Conservation (phyloP, 2,329 filamentous ascomycete genomes). For the Cladosporium velox region DNA sequence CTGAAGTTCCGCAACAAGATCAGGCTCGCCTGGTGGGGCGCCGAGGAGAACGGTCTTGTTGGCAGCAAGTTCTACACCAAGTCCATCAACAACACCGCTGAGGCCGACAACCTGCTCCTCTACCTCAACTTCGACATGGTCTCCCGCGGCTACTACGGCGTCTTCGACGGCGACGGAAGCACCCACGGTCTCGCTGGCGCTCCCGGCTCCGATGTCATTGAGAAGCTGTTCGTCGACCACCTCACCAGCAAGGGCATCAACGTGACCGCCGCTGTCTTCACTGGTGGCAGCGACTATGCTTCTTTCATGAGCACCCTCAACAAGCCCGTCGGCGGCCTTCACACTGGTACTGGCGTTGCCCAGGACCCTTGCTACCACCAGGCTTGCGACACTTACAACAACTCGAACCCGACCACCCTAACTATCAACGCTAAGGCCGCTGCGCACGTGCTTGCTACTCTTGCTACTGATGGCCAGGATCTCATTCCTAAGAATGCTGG, state of each 20-base stretch:
- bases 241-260: slow-evolving; percentile 35
- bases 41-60: slow-evolving; percentile 41
- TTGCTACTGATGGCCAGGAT: slow-evolving; percentile 31
- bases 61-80: slow-evolving; percentile 43
- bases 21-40: slow-evolving; percentile 43
- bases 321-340: slow-evolving; percentile 42
- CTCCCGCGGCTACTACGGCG: slow-evolving; percentile 58
- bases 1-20: slow-evolving; percentile 55
- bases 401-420: slow-evolving; percentile 31
- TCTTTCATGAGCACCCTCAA: slow-evolving; percentile 42
- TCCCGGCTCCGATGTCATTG: slow-evolving; percentile 62
- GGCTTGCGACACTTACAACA: slow-evolving; percentile 39
- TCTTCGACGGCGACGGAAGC: slow-evolving; percentile 59
- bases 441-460: slow-evolving; percentile 21
- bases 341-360: slow-evolving; percentile 41
- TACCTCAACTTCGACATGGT: slow-evolving; percentile 54
- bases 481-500: slow-evolving; percentile 42
- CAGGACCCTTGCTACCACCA: slow-evolving; percentile 43
- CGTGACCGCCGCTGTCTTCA: slow-evolving; percentile 38
- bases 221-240: slow-evolving; percentile 35
- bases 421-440: slow-evolving; percentile 22
- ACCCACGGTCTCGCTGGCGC: slow-evolving; percentile 56
- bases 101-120: slow-evolving; percentile 38
- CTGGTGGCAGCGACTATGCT: slow-evolving; percentile 42
- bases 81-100: slow-evolving; percentile 38